phyloP scores from a whole-genome alignment of 495 filamentous ascomycete genomes.

The Neurospora sp. region DNA sequence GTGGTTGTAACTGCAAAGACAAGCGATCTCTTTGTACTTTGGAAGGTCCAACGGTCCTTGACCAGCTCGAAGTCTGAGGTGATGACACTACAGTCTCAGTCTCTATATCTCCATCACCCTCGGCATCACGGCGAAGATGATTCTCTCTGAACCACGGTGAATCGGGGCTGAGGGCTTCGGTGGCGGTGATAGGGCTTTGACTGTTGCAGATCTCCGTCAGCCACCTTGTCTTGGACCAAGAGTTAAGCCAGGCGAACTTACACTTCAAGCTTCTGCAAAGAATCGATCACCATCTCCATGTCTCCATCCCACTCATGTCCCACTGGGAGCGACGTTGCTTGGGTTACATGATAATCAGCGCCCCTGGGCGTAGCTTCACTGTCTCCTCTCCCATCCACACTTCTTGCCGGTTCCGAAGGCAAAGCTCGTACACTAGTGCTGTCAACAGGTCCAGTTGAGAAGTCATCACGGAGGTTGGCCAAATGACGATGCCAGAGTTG shows the following conservation, averaged over 20 bases:
- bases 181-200: constrained; percentile 13
- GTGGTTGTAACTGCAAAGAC: not conserved
- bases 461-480: constrained; percentile 4
- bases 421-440: constrained; percentile 4
- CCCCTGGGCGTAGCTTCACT: not conserved
- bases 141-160: constrained; percentile 12
- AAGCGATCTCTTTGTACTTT: constrained; percentile 1
- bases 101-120: constrained; percentile 3
- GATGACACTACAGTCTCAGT: constrained; percentile 12
- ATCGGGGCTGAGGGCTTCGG: constrained; percentile 8
- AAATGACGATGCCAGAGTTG: constrained; percentile 13
- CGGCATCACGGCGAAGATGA: not conserved
- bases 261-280: constrained; percentile 13
- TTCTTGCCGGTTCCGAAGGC: not conserved
- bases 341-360: not conserved
- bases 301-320: constrained; percentile 11
- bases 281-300: constrained; percentile 14
- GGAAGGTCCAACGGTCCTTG: not conserved
- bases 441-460: not conserved
- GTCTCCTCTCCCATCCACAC: not conserved
- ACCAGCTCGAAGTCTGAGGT: constrained; percentile 10
- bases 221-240: not conserved
- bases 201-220: not conserved
- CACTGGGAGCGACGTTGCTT: not conserved
- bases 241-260: too few species aligned